phyloP scores from a whole-genome alignment of 257 asterid genomes.

The Voacanga thouarsii region DNA sequence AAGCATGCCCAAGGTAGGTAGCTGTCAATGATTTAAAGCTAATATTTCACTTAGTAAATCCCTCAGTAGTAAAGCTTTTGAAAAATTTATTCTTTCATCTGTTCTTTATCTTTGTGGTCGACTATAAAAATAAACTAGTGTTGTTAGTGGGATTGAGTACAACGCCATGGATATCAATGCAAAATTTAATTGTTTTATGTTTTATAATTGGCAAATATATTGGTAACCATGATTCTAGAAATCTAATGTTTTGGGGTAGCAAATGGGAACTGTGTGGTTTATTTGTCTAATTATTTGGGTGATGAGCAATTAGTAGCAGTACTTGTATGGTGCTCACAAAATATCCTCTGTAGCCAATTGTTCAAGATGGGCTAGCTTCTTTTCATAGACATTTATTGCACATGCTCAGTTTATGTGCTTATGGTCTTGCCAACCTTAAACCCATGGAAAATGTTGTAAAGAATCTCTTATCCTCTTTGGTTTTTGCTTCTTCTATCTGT shows the following conservation, averaged over 20 bases:
- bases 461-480: background rate
- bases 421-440: background rate
- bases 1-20: slow-evolving; percentile 75
- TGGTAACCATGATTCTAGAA: background rate
- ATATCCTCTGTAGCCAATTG: background rate
- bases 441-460: background rate
- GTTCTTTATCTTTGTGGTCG: background rate
- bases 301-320: background rate
- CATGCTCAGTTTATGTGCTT: background rate
- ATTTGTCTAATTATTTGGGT: background rate
- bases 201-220: background rate
- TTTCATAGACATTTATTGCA: background rate
- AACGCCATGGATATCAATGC: background rate
- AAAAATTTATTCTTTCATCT: background rate
- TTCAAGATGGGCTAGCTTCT: background rate
- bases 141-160: background rate
- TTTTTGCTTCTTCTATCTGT: background rate
- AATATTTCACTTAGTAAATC: background rate
- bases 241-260: background rate
- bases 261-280: background rate
- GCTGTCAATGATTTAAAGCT: background rate
- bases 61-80: background rate
- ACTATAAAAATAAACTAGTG: background rate
- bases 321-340: background rate
- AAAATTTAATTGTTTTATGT: background rate